A percentile compares a stretch with the other conserved stretches of the same genome.
Evolutionary conservation across 2,329 filamentous ascomycete genomes (phyloP).

Genomic region (Aspergillus piperis): DNA sequence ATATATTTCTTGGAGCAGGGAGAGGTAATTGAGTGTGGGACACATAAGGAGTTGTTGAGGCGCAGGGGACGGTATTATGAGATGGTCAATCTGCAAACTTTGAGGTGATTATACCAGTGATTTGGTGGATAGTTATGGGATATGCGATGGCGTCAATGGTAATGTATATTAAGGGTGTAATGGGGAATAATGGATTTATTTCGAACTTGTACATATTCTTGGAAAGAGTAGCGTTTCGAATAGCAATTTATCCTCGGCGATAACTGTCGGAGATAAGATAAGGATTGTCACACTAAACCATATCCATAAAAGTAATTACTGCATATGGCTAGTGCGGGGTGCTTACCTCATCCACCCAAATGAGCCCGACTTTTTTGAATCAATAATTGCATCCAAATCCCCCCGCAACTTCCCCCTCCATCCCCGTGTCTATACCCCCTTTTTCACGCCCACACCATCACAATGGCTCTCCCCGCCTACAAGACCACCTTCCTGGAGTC

Average conservation of each 20-base stretch:
- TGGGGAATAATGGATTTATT: no score
- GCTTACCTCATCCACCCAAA: neutral
- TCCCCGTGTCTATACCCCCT: neutral
- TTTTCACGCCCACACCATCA: neutral
- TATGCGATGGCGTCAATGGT: neutral
- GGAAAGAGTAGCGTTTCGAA: no score
- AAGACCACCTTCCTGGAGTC: constrained; percentile 21
- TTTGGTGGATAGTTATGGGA: neutral
- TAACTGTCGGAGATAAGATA: no score
- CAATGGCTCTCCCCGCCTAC: constrained; percentile 15
- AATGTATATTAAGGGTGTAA: neutral
- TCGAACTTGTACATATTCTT: no score
- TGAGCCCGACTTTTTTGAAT: neutral
- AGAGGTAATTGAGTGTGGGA: constrained; percentile 76
- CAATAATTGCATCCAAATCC: neutral
- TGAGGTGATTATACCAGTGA: constrained; percentile 47
- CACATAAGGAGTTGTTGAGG: constrained; percentile 69
- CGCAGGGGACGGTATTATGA: constrained; percentile 70
- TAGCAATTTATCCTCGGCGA: no score
- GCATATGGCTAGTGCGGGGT: neutral
- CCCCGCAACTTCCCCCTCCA: neutral
- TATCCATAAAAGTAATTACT: neutral
- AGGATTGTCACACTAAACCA: neutral
- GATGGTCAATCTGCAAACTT: constrained; percentile 73
- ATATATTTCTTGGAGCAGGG: constrained; percentile 93